These are phyloP conservation scores for Tripidium arundinaceum DNA, from an alignment of 202 grass and related monocot genomes.

Conservation along the genomic window DNA sequence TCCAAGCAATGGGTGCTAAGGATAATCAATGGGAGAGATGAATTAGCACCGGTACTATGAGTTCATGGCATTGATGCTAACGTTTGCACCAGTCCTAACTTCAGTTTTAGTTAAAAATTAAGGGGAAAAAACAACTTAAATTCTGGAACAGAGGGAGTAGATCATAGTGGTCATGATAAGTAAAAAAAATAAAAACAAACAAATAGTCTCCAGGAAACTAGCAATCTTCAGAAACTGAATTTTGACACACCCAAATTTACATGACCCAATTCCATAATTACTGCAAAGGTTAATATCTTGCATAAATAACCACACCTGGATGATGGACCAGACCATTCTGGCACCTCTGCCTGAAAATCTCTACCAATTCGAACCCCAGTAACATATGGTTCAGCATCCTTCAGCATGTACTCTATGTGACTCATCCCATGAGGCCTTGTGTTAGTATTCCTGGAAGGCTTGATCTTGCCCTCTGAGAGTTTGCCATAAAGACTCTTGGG, in stretches of 20 bases:
- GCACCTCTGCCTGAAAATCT: slow-evolving; percentile 81
- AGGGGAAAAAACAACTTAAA: not conserved
- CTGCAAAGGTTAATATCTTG: slow-evolving; percentile 28
- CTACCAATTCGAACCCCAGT: slow-evolving; percentile 62
- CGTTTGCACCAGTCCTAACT: not conserved
- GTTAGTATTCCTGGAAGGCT: slow-evolving; percentile 33
- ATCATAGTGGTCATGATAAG: too few species aligned
- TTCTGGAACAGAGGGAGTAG: too few species aligned
- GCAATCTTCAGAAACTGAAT: slow-evolving; percentile 15
- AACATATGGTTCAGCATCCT: slow-evolving; percentile 61
- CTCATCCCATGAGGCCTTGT: slow-evolving; percentile 37
- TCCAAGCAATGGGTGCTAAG: not conserved
- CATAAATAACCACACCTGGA: slow-evolving; percentile 49
- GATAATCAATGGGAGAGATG: not conserved
- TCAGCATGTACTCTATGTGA: slow-evolving; percentile 73
- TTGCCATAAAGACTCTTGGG: slow-evolving; percentile 43
- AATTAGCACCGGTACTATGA: too few species aligned
- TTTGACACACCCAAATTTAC: slow-evolving; percentile 16
- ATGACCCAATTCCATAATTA: slow-evolving; percentile 23
- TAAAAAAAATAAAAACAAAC: too few species aligned
- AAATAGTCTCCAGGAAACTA: slow-evolving; percentile 1
- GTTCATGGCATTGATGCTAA: not conserved
- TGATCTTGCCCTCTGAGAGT: slow-evolving; percentile 24
- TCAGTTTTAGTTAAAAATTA: not conserved
- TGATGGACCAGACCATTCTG: slow-evolving; percentile 63